Evolutionary conservation across 148 eudicot species (phyloP), one percentile per base, ranked within the genome.

Genomic region (Camellia japonica): DNA sequence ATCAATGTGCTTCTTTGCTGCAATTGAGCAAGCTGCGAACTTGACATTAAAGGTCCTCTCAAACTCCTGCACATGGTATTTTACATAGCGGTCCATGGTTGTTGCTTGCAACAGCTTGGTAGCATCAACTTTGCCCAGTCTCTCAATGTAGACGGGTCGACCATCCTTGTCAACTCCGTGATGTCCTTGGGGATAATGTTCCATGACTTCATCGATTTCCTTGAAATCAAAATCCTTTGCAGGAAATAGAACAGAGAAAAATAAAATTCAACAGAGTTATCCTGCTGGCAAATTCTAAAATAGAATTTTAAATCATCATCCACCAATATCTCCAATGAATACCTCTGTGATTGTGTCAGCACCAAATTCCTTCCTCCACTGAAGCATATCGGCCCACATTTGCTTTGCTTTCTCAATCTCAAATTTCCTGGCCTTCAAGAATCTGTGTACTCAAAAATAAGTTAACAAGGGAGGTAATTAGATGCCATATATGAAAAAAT

Each of bases 151-250:
- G 58, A 96, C 86, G 4, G 99, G 99, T 62, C 98, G 85, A 44
- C 99, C 99, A 12, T 92, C 93, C 86, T 90, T 93, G 83, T 96
- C 99, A 79, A 96, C 97, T 9, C 99, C 99, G 75, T 96, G 99
- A 81, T 96, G 91, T 49, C 98, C 99, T 79, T 96, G 99, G 56
- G 99, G 99, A 84, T 96, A 96, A 80, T 96, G 82, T 80, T 93
- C 86, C 52, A 92, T 76, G 69, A 96, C 99, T 80, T 96, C 95
- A 30, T 90, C 83, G 66, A 82, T 81, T 89, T 96, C 99, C 88
- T 91, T 87, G 77, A 92, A 96, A 7, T 93, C 98, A 83, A 90
- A 96, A 44, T 93, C 95, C 99, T 95, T 81, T 74, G 67, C 66
- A 9, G 71, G 49, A 49, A 74, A 63, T 13, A 46, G 6, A 60